Conservation (phyloP, 1,139 yeast genomes). For the Kodamaea sp. region DNA sequence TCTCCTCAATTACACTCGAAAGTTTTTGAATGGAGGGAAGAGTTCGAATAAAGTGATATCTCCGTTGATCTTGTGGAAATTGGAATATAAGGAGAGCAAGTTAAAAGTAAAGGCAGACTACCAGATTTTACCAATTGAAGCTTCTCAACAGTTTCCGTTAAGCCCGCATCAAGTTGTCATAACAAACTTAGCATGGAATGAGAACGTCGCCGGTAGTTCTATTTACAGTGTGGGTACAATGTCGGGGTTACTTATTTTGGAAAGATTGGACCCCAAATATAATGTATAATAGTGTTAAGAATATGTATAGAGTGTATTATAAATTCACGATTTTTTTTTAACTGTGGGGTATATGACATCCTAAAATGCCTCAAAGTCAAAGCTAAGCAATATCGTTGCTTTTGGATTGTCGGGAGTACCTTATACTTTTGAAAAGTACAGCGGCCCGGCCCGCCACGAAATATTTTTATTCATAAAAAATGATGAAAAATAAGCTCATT, state of each 20-base stretch:
- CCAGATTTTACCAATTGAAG: slow-evolving; percentile 28
- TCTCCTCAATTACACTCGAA: slow-evolving; percentile 35
- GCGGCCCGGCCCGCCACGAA: too few relatives aligned
- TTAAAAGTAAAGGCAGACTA: slow-evolving; percentile 26
- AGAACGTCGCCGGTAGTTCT: slow-evolving; percentile 46
- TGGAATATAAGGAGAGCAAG: slow-evolving; percentile 15
- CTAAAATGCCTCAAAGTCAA: too few relatives aligned
- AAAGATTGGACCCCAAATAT: slow-evolving; percentile 40
- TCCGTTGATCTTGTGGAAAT: slow-evolving; percentile 38
- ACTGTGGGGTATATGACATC: too few relatives aligned
- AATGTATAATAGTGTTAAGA: not conserved
- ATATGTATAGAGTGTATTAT: not conserved
- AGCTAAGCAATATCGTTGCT: too few relatives aligned
- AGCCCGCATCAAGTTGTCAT: slow-evolving; percentile 55
- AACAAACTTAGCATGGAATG: slow-evolving; percentile 62
- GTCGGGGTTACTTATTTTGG: slow-evolving; percentile 65
- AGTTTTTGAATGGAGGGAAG: slow-evolving; percentile 33
- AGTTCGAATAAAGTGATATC: slow-evolving; percentile 27
- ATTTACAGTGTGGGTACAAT: slow-evolving; percentile 64
- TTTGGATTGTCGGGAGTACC: too few relatives aligned
- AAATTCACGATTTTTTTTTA: not conserved
- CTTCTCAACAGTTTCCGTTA: slow-evolving; percentile 27
- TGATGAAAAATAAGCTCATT: too few relatives aligned
- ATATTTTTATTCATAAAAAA: too few relatives aligned
- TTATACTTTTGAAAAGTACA: too few relatives aligned